Percentiles rank a stretch among this genome's conserved stretches.
Evolutionary conservation across 2,329 filamentous ascomycete genomes (phyloP).

Genomic region (Penicillium griseofulvum): DNA sequence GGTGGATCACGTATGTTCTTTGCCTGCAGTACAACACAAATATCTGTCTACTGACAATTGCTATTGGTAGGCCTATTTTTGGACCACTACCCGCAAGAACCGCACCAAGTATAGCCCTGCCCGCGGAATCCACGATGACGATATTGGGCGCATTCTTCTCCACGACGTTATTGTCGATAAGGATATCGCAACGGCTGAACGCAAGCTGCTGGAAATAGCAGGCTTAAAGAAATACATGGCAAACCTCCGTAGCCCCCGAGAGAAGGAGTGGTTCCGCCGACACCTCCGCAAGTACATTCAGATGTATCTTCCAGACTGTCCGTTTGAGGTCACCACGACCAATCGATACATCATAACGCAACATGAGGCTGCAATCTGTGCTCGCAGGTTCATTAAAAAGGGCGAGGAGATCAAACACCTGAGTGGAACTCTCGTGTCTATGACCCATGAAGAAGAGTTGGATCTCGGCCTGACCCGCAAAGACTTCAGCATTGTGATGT

Average conservation of each 20-base stretch:
- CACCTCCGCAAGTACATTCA: slow-evolving; percentile 89
- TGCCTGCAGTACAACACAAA: slow-evolving; percentile 2
- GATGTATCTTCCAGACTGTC: slow-evolving; percentile 89
- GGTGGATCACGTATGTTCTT: slow-evolving; percentile 78
- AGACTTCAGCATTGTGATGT: slow-evolving; percentile 96
- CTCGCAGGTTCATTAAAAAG: slow-evolving; percentile 72
- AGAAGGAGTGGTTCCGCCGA: slow-evolving; percentile 79
- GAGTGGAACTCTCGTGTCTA: slow-evolving; percentile 83
- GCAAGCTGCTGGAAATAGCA: slow-evolving; percentile 67
- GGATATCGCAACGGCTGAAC: slow-evolving; percentile 67
- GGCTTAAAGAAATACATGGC: slow-evolving; percentile 71
- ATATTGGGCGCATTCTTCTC: slow-evolving; percentile 59
- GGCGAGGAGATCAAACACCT: slow-evolving; percentile 90
- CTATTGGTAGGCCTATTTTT: slow-evolving; percentile 75
- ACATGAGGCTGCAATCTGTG: slow-evolving; percentile 84
- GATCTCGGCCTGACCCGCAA: slow-evolving; percentile 77
- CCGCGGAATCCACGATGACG: slow-evolving; percentile 69
- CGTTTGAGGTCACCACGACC: slow-evolving; percentile 89
- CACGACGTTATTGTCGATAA: slow-evolving; percentile 71
- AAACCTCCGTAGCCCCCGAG: slow-evolving; percentile 68
- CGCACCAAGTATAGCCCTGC: slow-evolving; percentile 80
- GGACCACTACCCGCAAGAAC: slow-evolving; percentile 95
- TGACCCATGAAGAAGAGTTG: slow-evolving; percentile 87
- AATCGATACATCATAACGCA: slow-evolving; percentile 92
- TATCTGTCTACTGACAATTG: slow-evolving; percentile 17